These are phyloP conservation scores for Xylaria bambusicola DNA, from an alignment of 495 filamentous ascomycete species.

Conservation along the genomic window DNA sequence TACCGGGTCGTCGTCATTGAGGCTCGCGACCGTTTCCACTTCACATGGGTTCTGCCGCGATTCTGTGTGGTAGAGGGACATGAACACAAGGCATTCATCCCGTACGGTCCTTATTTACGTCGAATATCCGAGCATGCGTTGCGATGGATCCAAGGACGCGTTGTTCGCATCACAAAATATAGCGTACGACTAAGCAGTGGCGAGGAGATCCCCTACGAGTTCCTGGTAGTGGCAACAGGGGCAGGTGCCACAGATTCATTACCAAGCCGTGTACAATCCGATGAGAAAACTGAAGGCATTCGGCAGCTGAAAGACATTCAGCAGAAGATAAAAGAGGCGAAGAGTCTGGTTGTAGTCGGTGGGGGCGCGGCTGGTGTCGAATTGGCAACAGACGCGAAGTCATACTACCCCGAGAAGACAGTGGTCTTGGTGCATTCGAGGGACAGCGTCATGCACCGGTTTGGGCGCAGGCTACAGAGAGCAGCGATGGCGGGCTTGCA, in stretches of 20 bases:
- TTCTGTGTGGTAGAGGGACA: conserved; percentile 46
- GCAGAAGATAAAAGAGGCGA: conserved; percentile 35
- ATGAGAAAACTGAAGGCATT: conserved; percentile 47
- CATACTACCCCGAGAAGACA: conserved; percentile 57
- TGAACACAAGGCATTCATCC: conserved; percentile 53
- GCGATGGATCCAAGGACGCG: conserved; percentile 41
- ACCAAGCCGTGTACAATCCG: conserved; percentile 53
- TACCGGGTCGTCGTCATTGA: conserved; percentile 59
- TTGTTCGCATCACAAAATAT: conserved; percentile 24
- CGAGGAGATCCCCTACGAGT: conserved; percentile 54
- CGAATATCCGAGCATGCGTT: conserved; percentile 29
- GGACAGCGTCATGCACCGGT: conserved; percentile 52
- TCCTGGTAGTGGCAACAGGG: conserved; percentile 58
- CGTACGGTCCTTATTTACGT: conserved; percentile 41
- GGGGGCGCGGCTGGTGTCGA: conserved; percentile 65
- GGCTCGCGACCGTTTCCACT: conserved; percentile 61
- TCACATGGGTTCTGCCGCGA: conserved; percentile 55
- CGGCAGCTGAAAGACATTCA: conserved; percentile 45
- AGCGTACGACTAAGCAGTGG: conserved; percentile 31
- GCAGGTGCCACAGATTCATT: conserved; percentile 47
- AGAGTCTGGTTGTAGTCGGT: conserved; percentile 58
- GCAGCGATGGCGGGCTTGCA: conserved; percentile 42
- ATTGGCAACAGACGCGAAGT: conserved; percentile 62
- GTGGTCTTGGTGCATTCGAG: conserved; percentile 62
- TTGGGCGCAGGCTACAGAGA: conserved; percentile 52